Evolutionary conservation across 345 rosid species (phyloP), one percentile per base, ranked within the genome.

Genomic region (Salix caprea): DNA sequence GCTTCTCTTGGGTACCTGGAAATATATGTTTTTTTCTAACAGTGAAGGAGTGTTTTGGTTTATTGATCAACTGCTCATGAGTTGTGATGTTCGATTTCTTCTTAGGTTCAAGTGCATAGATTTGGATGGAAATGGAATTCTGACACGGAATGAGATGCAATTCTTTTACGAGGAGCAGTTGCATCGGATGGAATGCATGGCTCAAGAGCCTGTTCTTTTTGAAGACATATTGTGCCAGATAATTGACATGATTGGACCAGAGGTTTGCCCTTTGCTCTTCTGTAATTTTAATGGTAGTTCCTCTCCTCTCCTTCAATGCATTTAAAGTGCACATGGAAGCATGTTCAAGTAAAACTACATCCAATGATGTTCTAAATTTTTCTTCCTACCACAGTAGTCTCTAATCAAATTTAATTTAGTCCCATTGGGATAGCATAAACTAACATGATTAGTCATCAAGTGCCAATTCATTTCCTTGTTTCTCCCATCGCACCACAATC

Each of bases 131-230:
- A 94, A 94, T 82, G 97, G 97, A 79, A 77, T 92, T 79, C 71
- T 94, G 77, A 92, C 97, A 2, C 86, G 92, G 69, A 93, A 91
- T 67, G 97, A 93, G 79, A 86, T 93, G 84, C 97, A 93, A 73
- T 93, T 90, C 88, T 93, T 91, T 83, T 94, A 94, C 71, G 98
- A 94, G 79, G 98, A 94, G 84, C 97, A 94, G 78, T 82, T 94
- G 79, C 98, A 94, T 86, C 92, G 98, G 76, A 94, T 94, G 98
- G 98, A 94, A 77, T 94, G 98, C 85, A 90, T 94, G 98, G 97
- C 95, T 3, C 98, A 94, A 80, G 98, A 94, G 78, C 97, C 97
- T 15, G 98, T 94, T 52, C 86, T 94, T 46, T 92, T 92, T 86
- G 98, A 94, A 86, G 98, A 94, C 85, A 92, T 94, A 74, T 77